Percentiles rank a stretch among this genome's conserved stretches.
These are phyloP conservation scores for Aaosphaeria arxii DNA, from an alignment of 2,329 filamentous ascomycete species.

Conservation along the genomic window DNA sequence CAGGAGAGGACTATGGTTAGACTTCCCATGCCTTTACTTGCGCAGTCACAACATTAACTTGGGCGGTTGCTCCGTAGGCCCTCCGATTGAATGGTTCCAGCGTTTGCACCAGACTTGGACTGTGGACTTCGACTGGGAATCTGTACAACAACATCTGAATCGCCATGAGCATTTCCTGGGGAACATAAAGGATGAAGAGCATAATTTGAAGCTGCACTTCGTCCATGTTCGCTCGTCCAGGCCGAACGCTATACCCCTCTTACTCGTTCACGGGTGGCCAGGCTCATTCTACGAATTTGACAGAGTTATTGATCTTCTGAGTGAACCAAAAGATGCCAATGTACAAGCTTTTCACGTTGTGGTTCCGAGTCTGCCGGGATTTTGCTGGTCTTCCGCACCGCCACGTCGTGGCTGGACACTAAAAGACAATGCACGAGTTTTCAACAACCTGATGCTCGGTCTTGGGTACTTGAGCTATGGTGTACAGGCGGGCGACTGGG, in stretches of 20 bases:
- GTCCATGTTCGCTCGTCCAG: slow-evolving; percentile 30
- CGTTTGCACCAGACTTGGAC: slow-evolving; percentile 34
- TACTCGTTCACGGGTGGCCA: slow-evolving; percentile 47
- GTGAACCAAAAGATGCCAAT: slow-evolving; percentile 21
- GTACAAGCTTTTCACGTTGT: slow-evolving; percentile 53
- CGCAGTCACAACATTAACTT: neutral
- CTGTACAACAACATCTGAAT: slow-evolving; percentile 29
- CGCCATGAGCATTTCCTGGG: slow-evolving; percentile 28
- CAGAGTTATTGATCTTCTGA: slow-evolving; percentile 36
- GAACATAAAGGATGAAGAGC: slow-evolving; percentile 29
- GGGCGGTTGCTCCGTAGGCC: slow-evolving; percentile 7
- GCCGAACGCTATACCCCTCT: slow-evolving; percentile 37
- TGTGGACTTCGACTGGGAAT: slow-evolving; percentile 31
- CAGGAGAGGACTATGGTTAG: slow-evolving; percentile 32
- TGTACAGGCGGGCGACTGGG: slow-evolving; percentile 43
- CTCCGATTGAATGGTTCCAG: slow-evolving; percentile 30
- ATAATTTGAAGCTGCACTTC: slow-evolving; percentile 33
- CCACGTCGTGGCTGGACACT: slow-evolving; percentile 21
- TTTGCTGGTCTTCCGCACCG: neutral
- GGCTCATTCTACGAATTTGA: slow-evolving; percentile 43
- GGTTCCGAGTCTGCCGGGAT: slow-evolving; percentile 53
- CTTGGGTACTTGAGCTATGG: slow-evolving; percentile 38
- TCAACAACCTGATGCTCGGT: slow-evolving; percentile 21
- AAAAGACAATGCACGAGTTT: slow-evolving; percentile 46
- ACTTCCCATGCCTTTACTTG: neutral